These are phyloP conservation scores for Cladophialophora psammophila DNA, from an alignment of 2,329 filamentous ascomycete species.

Conservation along the genomic window DNA sequence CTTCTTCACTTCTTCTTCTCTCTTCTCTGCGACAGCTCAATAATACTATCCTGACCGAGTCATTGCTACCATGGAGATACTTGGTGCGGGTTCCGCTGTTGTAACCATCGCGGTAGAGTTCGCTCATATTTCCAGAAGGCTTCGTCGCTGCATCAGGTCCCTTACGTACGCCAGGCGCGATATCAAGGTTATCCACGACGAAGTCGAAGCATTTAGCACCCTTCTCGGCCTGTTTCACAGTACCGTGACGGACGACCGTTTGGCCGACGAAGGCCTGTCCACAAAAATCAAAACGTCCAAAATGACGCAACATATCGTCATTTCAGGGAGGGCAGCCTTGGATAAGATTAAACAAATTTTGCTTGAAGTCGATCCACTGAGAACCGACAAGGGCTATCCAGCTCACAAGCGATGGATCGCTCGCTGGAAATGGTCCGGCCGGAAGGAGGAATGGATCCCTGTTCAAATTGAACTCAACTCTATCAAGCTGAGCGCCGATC, in stretches of 20 bases:
- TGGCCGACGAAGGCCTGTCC: slow-evolving; percentile 10
- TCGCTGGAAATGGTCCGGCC: slow-evolving; percentile 10
- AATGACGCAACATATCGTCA: slow-evolving; percentile 13
- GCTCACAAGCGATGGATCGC: neutral
- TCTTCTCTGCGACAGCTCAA: neutral
- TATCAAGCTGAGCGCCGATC: slow-evolving; percentile 8
- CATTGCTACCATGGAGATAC: neutral
- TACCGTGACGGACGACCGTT: slow-evolving; percentile 9
- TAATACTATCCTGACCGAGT: neutral
- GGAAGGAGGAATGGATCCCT: slow-evolving; percentile 16
- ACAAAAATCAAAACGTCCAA: slow-evolving; percentile 10
- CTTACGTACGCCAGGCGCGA: slow-evolving; percentile 3
- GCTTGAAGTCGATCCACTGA: neutral
- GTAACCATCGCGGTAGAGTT: neutral
- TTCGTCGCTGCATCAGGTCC: neutral
- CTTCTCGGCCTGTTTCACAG: slow-evolving; percentile 5
- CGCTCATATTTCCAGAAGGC: slow-evolving; percentile 6
- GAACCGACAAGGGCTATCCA: slow-evolving; percentile 8
- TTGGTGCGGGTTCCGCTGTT: slow-evolving; percentile 5
- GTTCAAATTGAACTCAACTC: slow-evolving; percentile 9
- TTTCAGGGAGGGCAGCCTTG: slow-evolving; percentile 6
- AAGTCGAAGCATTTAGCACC: neutral
- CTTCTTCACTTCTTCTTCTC: neutral
- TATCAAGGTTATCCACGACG: slow-evolving; percentile 1
- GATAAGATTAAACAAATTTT: neutral